Conservation (phyloP, 768 basidiomycete species). For the Pleurotus giganteus region DNA sequence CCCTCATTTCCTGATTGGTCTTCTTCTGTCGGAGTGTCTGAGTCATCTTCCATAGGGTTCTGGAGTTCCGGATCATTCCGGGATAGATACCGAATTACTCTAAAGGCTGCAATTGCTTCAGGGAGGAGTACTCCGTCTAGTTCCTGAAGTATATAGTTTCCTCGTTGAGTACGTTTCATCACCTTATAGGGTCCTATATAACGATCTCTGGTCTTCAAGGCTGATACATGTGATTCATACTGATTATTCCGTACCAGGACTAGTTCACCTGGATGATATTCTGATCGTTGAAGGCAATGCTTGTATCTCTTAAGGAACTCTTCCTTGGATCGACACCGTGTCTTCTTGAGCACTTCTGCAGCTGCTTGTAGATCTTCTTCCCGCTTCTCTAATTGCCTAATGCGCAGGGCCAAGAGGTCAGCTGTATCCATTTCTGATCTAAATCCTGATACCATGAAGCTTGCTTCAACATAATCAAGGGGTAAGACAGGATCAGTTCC, state of each 20-base stretch:
- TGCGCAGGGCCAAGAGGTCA: conserved; percentile 20
- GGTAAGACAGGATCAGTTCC: conserved; percentile 29
- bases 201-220: conserved; percentile 17
- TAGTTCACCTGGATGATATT: conserved; percentile 9
- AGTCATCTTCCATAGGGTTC: no score
- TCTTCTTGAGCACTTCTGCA: conserved; percentile 13
- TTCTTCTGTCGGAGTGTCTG: no score
- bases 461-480: conserved; percentile 29
- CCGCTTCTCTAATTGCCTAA: conserved; percentile 21
- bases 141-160: conserved; percentile 13
- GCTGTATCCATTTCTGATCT: conserved; percentile 6
- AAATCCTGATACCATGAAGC: conserved; percentile 24
- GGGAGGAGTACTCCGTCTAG: conserved; percentile 10
- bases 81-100: conserved; percentile 6
- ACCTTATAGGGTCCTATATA: conserved; percentile 27
- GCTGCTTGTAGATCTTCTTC: conserved; percentile 18
- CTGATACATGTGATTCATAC: conserved; percentile 17
- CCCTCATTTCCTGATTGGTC: no score
- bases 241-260: conserved; percentile 24
- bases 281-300: neutral
- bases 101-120: conserved; percentile 2
- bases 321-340: conserved; percentile 18
- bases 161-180: conserved; percentile 12
- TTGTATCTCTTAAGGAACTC: conserved; percentile 20
- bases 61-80: neutral